These are phyloP conservation scores for Lepidium sativum DNA, from an alignment of 345 rosid species.

Conservation along the genomic window DNA sequence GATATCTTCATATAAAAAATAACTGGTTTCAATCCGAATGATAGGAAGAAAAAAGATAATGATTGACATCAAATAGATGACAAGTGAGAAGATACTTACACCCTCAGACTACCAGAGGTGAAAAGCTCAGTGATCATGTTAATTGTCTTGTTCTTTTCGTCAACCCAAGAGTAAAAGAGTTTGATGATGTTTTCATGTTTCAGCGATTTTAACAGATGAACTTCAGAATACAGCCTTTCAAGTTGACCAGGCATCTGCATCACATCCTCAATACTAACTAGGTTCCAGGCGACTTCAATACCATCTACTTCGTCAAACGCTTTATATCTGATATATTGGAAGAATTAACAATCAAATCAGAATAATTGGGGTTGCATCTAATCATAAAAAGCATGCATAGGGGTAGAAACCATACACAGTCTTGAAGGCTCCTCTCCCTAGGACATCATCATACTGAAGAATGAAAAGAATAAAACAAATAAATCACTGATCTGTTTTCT, in stretches of 20 bases:
- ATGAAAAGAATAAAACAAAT: constrained; percentile 8
- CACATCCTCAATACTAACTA: constrained; percentile 62
- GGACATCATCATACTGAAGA: constrained; percentile 66
- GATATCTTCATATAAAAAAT: constrained; percentile 32
- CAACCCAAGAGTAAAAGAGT: constrained; percentile 81
- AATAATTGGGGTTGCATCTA: neutral
- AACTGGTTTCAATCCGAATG: neutral
- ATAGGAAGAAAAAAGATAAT: neutral
- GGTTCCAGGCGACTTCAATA: constrained; percentile 95
- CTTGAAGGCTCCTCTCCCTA: constrained; percentile 97
- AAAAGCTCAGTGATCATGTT: constrained; percentile 93
- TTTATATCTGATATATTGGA: constrained; percentile 41
- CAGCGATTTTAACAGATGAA: constrained; percentile 63
- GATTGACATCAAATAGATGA: neutral
- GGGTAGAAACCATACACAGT: constrained; percentile 71
- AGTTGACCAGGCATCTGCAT: constrained; percentile 69
- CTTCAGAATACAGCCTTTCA: constrained; percentile 77
- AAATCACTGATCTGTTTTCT: neutral
- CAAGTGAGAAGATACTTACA: constrained; percentile 38
- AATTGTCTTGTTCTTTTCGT: constrained; percentile 68
- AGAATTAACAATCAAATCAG: neutral
- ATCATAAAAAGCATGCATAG: constrained; percentile 10
- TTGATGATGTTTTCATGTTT: constrained; percentile 79
- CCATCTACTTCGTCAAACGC: constrained; percentile 87
- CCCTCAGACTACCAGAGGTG: constrained; percentile 87